A percentile compares a stretch with the other conserved stretches of the same genome.
phyloP scores from a whole-genome alignment of 1,284 basidiomycete genomes.

The Fomitopsis betulina region DNA sequence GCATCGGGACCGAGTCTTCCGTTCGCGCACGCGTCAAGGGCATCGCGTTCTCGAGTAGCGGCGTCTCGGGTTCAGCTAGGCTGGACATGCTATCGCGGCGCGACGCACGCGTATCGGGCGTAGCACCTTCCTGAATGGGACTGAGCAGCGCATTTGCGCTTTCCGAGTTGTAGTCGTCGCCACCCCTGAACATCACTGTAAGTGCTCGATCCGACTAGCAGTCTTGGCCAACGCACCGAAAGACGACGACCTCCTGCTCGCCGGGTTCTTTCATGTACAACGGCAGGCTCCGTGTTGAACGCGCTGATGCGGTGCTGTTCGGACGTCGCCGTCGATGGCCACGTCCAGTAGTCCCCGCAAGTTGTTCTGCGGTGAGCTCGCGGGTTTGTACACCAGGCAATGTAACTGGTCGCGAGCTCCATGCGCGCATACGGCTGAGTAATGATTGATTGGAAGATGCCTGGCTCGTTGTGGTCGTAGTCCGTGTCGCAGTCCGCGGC shows the following conservation, averaged over 20 bases:
- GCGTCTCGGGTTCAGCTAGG: slow-evolving; percentile 16
- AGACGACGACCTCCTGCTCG: slow-evolving; percentile 72
- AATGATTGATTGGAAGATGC: not conserved
- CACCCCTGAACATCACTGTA: slow-evolving; percentile 27
- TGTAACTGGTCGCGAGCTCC: slow-evolving; percentile 15
- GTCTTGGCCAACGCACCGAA: slow-evolving; percentile 38
- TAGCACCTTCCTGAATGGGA: slow-evolving; percentile 28
- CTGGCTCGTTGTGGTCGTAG: not conserved
- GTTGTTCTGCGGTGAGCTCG: slow-evolving; percentile 32
- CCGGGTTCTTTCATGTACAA: slow-evolving; percentile 77
- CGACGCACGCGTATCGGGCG: slow-evolving; percentile 11
- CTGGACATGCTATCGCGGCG: slow-evolving; percentile 2
- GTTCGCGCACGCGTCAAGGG: not conserved
- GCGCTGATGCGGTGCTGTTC: slow-evolving; percentile 53
- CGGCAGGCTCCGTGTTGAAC: slow-evolving; percentile 69
- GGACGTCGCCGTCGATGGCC: slow-evolving; percentile 38
- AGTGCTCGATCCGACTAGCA: not conserved
- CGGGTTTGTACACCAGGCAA: slow-evolving; percentile 16
- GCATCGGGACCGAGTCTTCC: slow-evolving; percentile 1
- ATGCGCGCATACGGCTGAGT: slow-evolving; percentile 5
- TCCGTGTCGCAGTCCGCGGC: not conserved
- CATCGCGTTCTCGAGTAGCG: slow-evolving; percentile 16
- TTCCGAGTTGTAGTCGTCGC: slow-evolving; percentile 24
- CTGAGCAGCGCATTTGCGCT: slow-evolving; percentile 29
- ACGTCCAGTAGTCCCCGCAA: slow-evolving; percentile 16